Conservation (phyloP, 306 rosid species). For the Acacia melanoxylon region DNA sequence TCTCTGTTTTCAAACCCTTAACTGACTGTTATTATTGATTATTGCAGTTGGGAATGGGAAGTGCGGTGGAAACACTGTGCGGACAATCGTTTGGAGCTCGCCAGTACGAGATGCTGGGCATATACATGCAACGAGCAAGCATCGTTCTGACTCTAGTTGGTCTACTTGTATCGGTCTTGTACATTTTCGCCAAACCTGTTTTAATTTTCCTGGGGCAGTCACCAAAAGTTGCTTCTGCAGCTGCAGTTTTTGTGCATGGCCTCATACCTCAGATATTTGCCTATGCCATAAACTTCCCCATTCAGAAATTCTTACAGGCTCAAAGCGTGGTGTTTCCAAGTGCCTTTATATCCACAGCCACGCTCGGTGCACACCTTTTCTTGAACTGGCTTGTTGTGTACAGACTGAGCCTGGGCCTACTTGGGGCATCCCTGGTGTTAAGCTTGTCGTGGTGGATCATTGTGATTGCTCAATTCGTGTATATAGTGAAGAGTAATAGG, state of each 20-base stretch:
- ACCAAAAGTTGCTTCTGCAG: background rate
- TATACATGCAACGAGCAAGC: constrained; percentile 1
- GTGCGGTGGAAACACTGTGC: constrained; percentile 60
- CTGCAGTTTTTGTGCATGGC: background rate
- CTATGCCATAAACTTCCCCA: constrained; percentile 51
- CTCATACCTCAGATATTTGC: constrained; percentile 56
- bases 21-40: background rate
- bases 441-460: constrained; percentile 19
- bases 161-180: background rate
- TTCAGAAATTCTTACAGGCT: constrained; percentile 52
- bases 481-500: constrained; percentile 1
- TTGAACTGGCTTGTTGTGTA: background rate
- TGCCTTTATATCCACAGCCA: background rate
- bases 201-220: background rate
- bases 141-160: background rate
- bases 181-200: background rate
- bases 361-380: background rate
- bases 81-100: constrained; percentile 56
- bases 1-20: background rate
- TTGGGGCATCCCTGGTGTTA: background rate
- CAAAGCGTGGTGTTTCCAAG: constrained; percentile 35
- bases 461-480: constrained; percentile 2
- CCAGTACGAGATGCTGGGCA: background rate
- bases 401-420: background rate
- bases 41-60: constrained; percentile 56